Conservation (phyloP, 1,284 basidiomycete genomes). For the Leccinum fuscescens region DNA sequence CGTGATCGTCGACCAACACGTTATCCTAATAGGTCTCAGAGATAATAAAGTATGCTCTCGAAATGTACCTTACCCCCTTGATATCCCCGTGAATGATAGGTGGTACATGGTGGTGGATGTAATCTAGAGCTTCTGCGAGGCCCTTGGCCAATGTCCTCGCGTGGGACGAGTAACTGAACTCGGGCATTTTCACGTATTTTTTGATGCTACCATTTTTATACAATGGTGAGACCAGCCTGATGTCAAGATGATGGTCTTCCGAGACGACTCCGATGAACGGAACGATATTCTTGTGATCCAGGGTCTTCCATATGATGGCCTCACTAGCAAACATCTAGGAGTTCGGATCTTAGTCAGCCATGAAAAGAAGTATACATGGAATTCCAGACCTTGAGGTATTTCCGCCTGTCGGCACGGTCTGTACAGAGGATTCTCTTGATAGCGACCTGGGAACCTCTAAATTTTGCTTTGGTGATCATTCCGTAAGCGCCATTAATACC, state of each 20-base stretch:
- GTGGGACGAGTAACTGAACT: constrained; percentile 20
- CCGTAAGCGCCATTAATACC: constrained; percentile 7
- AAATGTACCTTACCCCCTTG: constrained; percentile 33
- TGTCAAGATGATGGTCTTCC: constrained; percentile 6
- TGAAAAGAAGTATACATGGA: neutral
- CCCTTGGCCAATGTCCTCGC: constrained; percentile 26
- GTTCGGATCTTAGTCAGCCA: constrained; percentile 4
- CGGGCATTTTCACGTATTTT: constrained; percentile 21
- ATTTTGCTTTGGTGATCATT: constrained; percentile 7
- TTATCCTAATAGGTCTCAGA: constrained; percentile 29
- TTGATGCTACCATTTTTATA: constrained; percentile 37
- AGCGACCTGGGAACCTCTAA: constrained; percentile 8
- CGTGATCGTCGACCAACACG: constrained; percentile 31
- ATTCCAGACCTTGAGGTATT: constrained; percentile 19
- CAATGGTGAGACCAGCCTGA: constrained; percentile 39
- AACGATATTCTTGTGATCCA: constrained; percentile 28
- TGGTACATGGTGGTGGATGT: constrained; percentile 33
- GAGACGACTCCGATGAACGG: constrained; percentile 27
- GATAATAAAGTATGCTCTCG: neutral
- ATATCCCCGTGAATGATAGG: constrained; percentile 40
- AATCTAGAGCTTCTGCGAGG: constrained; percentile 33
- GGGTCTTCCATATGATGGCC: constrained; percentile 31
- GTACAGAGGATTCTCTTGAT: constrained; percentile 22
- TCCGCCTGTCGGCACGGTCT: neutral
- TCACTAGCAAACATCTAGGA: constrained; percentile 27